phyloP scores from a whole-genome alignment of 306 rosid species.

The Casuarina equisetifolia region DNA sequence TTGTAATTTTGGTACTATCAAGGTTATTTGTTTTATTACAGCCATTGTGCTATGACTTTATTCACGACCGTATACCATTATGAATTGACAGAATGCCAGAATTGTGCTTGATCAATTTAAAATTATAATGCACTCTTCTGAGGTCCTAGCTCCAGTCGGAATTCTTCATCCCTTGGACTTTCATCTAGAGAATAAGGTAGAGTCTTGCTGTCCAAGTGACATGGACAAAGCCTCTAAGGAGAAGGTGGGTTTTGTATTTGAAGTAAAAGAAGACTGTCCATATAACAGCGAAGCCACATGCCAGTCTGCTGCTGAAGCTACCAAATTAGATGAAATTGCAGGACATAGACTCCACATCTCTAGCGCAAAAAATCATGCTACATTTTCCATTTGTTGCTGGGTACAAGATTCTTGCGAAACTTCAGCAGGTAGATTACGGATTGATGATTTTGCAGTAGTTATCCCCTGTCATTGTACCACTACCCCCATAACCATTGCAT shows the following conservation, averaged over 20 bases:
- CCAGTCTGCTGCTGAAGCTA: conserved; percentile 41
- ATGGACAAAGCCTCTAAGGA: conserved; percentile 37
- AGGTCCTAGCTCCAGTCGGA: conserved; percentile 89
- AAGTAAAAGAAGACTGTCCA: conserved; percentile 57
- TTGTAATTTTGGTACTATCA: conserved; percentile 2
- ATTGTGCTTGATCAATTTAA: conserved; percentile 77
- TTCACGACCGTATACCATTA: conserved; percentile 19
- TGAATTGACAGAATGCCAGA: conserved; percentile 64
- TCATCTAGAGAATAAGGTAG: conserved; percentile 79
- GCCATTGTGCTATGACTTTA: conserved; percentile 12
- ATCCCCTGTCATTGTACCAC: conserved; percentile 6
- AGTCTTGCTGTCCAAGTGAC: conserved; percentile 26
- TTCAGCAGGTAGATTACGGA: conserved; percentile 42
- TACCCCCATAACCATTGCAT: neutral
- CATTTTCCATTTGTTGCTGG: conserved; percentile 79
- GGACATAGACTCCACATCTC: conserved; percentile 64
- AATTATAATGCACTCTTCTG: conserved; percentile 82
- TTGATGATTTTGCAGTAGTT: conserved; percentile 25
- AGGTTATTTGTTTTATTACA: neutral
- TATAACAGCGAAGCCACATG: conserved; percentile 38
- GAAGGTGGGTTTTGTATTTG: conserved; percentile 55
- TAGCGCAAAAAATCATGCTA: conserved; percentile 52
- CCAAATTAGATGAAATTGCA: conserved; percentile 33
- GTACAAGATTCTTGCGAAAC: conserved; percentile 60
- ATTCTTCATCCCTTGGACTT: conserved; percentile 83